These are phyloP conservation scores for Acer campestre DNA, from an alignment of 345 rosid genomes.

Conservation along the genomic window DNA sequence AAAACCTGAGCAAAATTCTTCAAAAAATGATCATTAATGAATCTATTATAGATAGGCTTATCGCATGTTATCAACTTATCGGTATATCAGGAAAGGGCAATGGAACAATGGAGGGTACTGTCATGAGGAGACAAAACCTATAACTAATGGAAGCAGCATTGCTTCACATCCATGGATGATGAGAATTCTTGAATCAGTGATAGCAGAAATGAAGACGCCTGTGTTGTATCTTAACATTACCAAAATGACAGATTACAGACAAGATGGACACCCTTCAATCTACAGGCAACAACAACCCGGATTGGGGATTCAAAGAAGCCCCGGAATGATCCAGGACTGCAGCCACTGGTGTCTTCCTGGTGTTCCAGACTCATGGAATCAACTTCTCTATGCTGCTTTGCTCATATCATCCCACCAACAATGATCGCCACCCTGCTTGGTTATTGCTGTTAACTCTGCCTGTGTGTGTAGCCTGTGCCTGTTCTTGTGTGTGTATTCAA, in stretches of 20 bases:
- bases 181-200: conserved; percentile 61
- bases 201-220: conserved; percentile 71
- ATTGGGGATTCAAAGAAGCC: conserved; percentile 16
- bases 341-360: conserved; percentile 89
- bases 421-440: neutral
- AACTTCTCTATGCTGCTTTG: conserved; percentile 65
- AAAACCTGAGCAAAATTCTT: neutral
- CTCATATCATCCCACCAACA: conserved; percentile 35
- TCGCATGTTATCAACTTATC: neutral
- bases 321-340: conserved; percentile 58
- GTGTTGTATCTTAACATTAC: conserved; percentile 71
- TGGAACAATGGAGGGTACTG: conserved; percentile 71
- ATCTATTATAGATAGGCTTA: conserved; percentile 1
- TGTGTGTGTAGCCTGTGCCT: neutral
- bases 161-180: conserved; percentile 72
- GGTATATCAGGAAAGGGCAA: conserved; percentile 51
- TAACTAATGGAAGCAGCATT: conserved; percentile 42
- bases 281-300: conserved; percentile 36
- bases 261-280: conserved; percentile 76
- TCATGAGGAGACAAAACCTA: conserved; percentile 46
- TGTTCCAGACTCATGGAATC: conserved; percentile 81
- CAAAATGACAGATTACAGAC: conserved; percentile 65
- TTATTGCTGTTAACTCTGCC: neutral
- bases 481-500: neutral
- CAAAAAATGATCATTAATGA: too few species aligned